phyloP scores from a whole-genome alignment of 371 early-diverging fungal species.

The Mucor saturninus region DNA sequence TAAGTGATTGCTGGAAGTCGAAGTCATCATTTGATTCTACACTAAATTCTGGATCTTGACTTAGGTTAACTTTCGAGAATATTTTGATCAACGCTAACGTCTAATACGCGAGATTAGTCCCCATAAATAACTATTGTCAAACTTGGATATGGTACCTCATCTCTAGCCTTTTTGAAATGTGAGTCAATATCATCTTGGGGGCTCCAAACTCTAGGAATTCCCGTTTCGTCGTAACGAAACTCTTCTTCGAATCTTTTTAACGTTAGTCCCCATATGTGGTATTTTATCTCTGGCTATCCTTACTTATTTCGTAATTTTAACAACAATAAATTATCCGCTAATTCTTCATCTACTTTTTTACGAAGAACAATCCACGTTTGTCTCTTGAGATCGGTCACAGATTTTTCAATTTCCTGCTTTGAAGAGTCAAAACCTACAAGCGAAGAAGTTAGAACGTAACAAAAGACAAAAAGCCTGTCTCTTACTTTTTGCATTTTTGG shows the following conservation, averaged over 20 bases:
- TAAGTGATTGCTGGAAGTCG: constrained; percentile 66
- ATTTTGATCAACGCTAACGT: constrained; percentile 68
- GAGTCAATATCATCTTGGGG: constrained; percentile 93
- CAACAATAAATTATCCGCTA: constrained; percentile 78
- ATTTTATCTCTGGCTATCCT: not conserved
- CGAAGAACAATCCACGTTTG: constrained; percentile 79
- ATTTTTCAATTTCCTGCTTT: constrained; percentile 53
- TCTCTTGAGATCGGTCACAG: constrained; percentile 55
- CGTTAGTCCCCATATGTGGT: not conserved
- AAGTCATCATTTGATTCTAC: constrained; percentile 59
- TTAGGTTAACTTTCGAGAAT: constrained; percentile 63
- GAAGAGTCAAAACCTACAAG: constrained; percentile 63
- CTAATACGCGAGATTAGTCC: constrained; percentile 14
- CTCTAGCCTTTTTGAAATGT: constrained; percentile 75
- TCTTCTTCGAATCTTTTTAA: constrained; percentile 77
- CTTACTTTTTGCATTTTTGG: constrained; percentile 47
- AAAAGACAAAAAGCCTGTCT: not conserved
- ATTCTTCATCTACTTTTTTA: constrained; percentile 79
- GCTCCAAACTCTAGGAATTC: constrained; percentile 94
- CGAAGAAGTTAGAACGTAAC: not conserved
- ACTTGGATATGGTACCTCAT: constrained; percentile 45
- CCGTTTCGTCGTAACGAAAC: constrained; percentile 92
- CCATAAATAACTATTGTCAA: not conserved
- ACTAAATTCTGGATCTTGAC: constrained; percentile 42
- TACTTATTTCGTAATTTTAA: constrained; percentile 71